Percentiles rank a stretch among this genome's conserved stretches.
These are phyloP conservation scores for Saturnispora mendoncae DNA, from an alignment of 805 yeast species.

Conservation along the genomic window DNA sequence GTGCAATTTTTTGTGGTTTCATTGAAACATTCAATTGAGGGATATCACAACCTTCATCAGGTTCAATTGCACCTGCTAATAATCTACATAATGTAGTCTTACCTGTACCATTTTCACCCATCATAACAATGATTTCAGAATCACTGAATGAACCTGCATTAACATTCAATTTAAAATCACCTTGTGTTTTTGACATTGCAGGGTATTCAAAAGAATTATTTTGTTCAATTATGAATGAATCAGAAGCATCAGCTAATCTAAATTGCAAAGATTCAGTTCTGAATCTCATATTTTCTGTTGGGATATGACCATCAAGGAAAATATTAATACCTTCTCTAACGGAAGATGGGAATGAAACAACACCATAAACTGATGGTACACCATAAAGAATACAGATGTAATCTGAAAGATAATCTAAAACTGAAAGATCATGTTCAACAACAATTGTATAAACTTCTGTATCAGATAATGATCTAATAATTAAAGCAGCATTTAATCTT, in stretches of 20 bases:
- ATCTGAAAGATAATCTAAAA: conserved; percentile 92
- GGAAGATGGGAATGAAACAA: conserved; percentile 90
- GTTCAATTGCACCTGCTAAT: conserved; percentile 85
- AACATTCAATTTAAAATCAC: conserved; percentile 82
- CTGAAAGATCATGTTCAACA: conserved; percentile 98
- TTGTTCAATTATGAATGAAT: conserved; percentile 65
- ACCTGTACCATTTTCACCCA: conserved; percentile 99
- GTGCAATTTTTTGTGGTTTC: conserved; percentile 99
- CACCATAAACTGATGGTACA: conserved; percentile 98
- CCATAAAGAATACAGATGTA: conserved; percentile 95
- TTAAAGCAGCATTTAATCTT: conserved; percentile 94
- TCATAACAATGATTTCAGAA: conserved; percentile 95
- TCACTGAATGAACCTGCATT: conserved; percentile 88
- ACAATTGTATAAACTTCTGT: conserved; percentile 82
- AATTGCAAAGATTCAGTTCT: conserved; percentile 94
- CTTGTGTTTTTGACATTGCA: conserved; percentile 79
- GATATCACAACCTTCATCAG: conserved; percentile 71
- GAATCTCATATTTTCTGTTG: conserved; percentile 93
- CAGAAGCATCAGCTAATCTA: conserved; percentile 84
- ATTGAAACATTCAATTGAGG: conserved; percentile 89
- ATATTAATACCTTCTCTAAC: conserved; percentile 99
- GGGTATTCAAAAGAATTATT: conserved; percentile 74
- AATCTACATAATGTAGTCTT: conserved; percentile 95
- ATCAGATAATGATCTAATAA: conserved; percentile 75
- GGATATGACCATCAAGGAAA: conserved; percentile 96